Evolutionary conservation across 257 asterid species (phyloP), one percentile per base, ranked within the genome.

Genomic region (Ballota nigra): DNA sequence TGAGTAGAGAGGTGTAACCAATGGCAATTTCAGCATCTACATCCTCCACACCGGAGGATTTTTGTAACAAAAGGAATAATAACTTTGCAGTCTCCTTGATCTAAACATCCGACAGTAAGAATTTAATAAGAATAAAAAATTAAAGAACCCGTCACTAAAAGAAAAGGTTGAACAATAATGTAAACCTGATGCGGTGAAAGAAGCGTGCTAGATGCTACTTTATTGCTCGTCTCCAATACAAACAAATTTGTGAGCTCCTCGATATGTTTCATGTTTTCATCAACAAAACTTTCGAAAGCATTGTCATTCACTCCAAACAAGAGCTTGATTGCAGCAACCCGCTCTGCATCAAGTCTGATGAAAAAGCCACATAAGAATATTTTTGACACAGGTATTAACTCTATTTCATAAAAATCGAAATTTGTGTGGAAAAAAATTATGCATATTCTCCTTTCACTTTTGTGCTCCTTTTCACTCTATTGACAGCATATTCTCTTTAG

Each of bases 271-370:
- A 80, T 71, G 87, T 85, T 81, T 69, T 83, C 95, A 38, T 79
- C 91, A 73, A 74, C 59, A 70, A 85, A 75, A 60, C 40, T 78
- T 63, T 80, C 90, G 15, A 43, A 47, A 55, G 77, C 68, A 38
- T 75, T 51, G 26, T 79, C 87, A 41, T 78, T 75, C 52, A 81
- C 63, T 71, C 99, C 95, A 28, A 89, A 92, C 53, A 91, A 78
- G 68, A 72, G 76, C 84, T 88, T 91, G 77, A 89, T 77, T 13
- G 86, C 95, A 78, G 85, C 75, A 83, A 84, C 66, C 71, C 86
- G 84, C 82, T 86, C 95, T 76, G 45, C 26, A 79, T 80, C 82
- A 79, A 86, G 63, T 57, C 99, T 91, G 83, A 71, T 68, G 72
- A 83, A 70, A 81, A 80, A 56, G 53, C 51, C 84, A 58, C 40